Base-by-base conservation (phyloP, 257 asterid species). In the Jaltomata sinuosa region DNA sequence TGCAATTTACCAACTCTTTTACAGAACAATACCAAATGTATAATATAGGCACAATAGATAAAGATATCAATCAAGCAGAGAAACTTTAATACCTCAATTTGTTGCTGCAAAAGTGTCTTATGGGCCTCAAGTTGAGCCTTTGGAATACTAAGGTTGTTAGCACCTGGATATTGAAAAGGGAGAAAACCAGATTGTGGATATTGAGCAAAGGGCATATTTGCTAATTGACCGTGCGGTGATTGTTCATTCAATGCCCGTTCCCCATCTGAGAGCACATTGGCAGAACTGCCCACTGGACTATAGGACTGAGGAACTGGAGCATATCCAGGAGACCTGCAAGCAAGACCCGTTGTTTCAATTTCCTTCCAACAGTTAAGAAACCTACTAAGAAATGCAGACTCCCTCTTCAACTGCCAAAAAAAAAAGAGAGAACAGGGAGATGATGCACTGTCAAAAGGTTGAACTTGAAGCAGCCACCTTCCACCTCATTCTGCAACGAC, bases 61-160 rank as follows among this genome's bases (percentile, higher is more conserved):
- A 80, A 52, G 87, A 71, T 77, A 29, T 72, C 31, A 77, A 61
- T 9, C 50, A 36, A 85, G 52, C 61, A 40, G 57, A n/a, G 83
- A 65, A 79, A 83, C 67, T 47, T 40, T 80, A 84, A 79, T 90
- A 96, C 99, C 98, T 94, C 93, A 88, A 94, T 94, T 88, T 93
- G 97, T 61, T 90, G 91, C 91, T 92, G 84, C 62, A 96, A 81
- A 80, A 89, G 61, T 84, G 80, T 89, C 87, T 61, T 93, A 62
- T 93, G 95, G 81, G 87, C 88, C 84, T 90, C 95, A 82, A 90
- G 86, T 67, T 85, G 91, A 64, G 90, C 71, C 55, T 89, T 89
- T 55, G 91, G 83, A 55, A 81, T 42, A 86, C 80, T 84, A 25
- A 78, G 32, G 21, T 80, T 83, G 25, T 88, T 80, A 55, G 80